Evolutionary conservation across 192 early-diverging fungal species (phyloP).

Genomic region (Gamsiella multidivaricata): DNA sequence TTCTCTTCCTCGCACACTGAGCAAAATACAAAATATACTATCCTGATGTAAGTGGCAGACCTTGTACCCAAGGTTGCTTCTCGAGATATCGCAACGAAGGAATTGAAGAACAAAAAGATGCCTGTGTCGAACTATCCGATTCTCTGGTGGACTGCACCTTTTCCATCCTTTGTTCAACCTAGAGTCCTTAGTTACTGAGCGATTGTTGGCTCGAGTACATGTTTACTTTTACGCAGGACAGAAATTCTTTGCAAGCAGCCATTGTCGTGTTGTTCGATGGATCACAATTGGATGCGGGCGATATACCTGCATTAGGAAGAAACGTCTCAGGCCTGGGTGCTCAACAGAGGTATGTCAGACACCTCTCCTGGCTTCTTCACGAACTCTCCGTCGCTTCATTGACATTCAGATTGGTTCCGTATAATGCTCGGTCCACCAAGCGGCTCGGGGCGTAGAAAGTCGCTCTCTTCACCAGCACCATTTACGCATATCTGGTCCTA

Average conservation of each 20-base stretch:
- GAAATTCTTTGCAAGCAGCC: background rate
- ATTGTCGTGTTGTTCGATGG: slow-evolving; percentile 8
- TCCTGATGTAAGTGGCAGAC: no score
- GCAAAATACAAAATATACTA: no score
- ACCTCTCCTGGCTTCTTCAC: no score
- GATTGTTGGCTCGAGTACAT: slow-evolving; percentile 22
- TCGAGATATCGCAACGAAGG: background rate
- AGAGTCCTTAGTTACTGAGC: background rate
- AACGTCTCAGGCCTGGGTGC: slow-evolving; percentile 15
- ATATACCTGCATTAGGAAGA: slow-evolving; percentile 4
- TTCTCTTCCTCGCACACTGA: no score
- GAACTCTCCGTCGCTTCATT: no score
- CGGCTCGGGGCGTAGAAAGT: background rate
- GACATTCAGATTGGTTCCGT: no score
- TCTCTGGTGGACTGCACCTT: slow-evolving; percentile 30
- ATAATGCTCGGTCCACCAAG: background rate
- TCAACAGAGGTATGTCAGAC: slow-evolving; percentile 15
- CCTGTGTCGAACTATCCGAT: background rate
- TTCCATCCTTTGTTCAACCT: background rate
- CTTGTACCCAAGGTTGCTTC: background rate
- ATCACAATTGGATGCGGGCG: background rate
- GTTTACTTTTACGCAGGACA: slow-evolving; percentile 12
- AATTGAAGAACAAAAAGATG: slow-evolving; percentile 26
- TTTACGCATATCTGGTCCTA: slow-evolving; percentile 25
- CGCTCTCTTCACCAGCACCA: background rate